Evolutionary conservation across 2,329 filamentous ascomycete genomes (phyloP), one percentile per base, ranked within the genome.

Genomic region (Ceratocystis harringtonii): DNA sequence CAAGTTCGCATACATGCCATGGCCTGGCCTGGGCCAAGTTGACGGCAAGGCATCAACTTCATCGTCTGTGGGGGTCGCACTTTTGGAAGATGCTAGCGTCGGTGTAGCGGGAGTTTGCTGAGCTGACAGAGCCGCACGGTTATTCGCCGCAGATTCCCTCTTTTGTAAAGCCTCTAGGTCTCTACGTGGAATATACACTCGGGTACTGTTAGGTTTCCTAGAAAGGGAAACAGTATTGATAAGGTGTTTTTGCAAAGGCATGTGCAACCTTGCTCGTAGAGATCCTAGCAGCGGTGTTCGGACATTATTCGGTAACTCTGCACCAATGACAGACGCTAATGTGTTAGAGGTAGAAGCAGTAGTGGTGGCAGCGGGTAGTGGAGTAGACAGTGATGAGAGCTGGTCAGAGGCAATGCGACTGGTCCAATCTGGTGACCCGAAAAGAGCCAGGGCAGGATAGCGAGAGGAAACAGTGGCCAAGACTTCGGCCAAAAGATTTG

Each of bases 371-470:
- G 48, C 28, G 5, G 12, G 36, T 44, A 25, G 15, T 15, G 17
- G n/a, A 15, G 19, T 5, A 41, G n/a, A 32, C 19, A 22, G 32
- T 10, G 36, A 30, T 3, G 52, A 58, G 28, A 15, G 7, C 25
- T n/a, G 28, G 22, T 28, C 28, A 50, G 62, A 64, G 12, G 32
- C 58, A 22, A 50, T 55, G n/a, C 62, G 68, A 15, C 67, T 60
- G 36, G 74, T 72, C 77, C 77, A 78, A 66, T 77, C 74, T 5
- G 76, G 76, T 0, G 74, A 74, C 66, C 74, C 70, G 66, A 78
- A 78, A 3, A 78, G 74, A 25, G 76, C 76, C 2, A 78, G 71
- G n/a, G 75, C 72, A 0, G 76, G 74, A 50, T 78, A 76, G 60
- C 72, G 75, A 65, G 73, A 76, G 6, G 77, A 75, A n/a, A 78